Base-by-base conservation (phyloP, 176 grass and related monocot species). In the Lolium rigidum region DNA sequence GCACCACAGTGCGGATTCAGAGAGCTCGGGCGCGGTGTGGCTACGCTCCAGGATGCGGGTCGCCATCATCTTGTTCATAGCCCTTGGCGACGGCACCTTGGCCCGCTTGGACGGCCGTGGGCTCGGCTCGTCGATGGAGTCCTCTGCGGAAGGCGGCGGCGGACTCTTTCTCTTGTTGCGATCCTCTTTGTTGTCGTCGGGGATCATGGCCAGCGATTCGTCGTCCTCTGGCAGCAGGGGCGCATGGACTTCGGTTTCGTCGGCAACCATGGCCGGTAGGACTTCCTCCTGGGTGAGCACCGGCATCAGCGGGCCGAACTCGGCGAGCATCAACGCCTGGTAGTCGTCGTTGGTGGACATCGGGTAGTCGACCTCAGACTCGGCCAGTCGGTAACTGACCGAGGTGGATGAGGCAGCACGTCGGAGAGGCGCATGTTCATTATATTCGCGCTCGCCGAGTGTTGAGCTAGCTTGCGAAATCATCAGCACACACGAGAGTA, bases 1-100 rank as follows among this genome's bases (percentile, higher is more conserved):
- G 50, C 50, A 52, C 50, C 50, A 47, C 46, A 47, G 8, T 0
- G 46, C 21, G 10, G 65, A 12, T 10, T n/a, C 52, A 43, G 87
- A 88, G 74, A 12, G 43, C 51, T 84, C 54, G 26, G 64, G 80
- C 51, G 80, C 1, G 13, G 9, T 0, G 80, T 71, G 72, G 43
- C 0, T 0, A 26, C n/a, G 41, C 6, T 8, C 0, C 43, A 88
- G 49, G 54, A 79, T 62, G 44, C 15, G 54, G 0, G 4, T 4
- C 43, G 81, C 81, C 28, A 79, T 39, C 25, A 0, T 5, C 20
- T 7, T 71, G 26, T 56, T 1, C n/a, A 17, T 46, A 39, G 28
- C 43, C 4, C 9, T 22, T 5, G 2, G 43, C 14, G 69, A 58
- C 49, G 2, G 31, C 13, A 1, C 35, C 11, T 31, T 41, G 20